Evolutionary conservation across 768 basidiomycete species (phyloP).

Genomic region (Leccinum pellstonianum): DNA sequence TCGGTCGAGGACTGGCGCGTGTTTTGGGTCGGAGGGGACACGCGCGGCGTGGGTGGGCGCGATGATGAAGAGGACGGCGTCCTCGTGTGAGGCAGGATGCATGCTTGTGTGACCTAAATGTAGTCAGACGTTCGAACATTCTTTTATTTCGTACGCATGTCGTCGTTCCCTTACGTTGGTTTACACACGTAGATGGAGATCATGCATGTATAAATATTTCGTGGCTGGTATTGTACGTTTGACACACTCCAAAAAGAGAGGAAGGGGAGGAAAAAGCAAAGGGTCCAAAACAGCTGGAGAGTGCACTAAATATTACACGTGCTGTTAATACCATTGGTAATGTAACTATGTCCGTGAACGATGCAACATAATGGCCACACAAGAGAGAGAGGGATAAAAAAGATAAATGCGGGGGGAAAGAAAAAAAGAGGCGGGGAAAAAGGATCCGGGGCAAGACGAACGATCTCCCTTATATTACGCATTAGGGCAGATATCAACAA

Average conservation of each 20-base stretch:
- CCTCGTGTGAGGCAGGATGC: constrained; percentile 22
- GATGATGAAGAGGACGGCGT: constrained; percentile 33
- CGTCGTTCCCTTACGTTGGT: neutral
- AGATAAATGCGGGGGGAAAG: neutral
- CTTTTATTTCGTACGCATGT: neutral
- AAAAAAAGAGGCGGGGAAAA: neutral
- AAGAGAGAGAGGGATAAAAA: constrained; percentile 1
- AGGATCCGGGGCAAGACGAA: neutral
- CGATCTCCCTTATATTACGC: constrained; percentile 12
- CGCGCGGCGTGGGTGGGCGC: constrained; percentile 26
- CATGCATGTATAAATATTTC: constrained; percentile 22
- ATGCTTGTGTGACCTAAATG: neutral
- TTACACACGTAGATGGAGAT: neutral
- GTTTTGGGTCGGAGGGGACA: constrained; percentile 75
- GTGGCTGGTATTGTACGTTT: constrained; percentile 17
- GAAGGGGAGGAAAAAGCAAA: neutral
- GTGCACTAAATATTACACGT: constrained; percentile 30
- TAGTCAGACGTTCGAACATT: neutral
- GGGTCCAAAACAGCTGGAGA: constrained; percentile 23
- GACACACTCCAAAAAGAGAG: constrained; percentile 14
- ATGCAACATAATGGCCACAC: constrained; percentile 20
- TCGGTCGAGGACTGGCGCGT: constrained; percentile 75
- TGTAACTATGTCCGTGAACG: constrained; percentile 22
- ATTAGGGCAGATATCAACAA: constrained; percentile 15
- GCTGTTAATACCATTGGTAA: constrained; percentile 24